Evolutionary conservation across 257 asterid species (phyloP), one percentile per base, ranked within the genome.

Genomic region (Plectranthus barbatus): DNA sequence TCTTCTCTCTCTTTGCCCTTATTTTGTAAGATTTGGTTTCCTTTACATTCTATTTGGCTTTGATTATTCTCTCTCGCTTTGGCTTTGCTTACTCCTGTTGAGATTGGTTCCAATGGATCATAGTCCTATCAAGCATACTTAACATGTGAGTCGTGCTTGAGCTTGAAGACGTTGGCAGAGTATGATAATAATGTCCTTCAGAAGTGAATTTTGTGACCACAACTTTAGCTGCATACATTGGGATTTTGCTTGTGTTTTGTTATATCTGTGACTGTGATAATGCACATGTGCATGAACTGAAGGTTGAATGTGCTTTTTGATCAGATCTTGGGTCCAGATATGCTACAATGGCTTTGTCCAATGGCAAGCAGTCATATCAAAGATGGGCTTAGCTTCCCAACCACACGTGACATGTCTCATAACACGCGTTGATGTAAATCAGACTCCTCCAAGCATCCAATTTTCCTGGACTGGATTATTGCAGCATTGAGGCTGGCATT

Each of bases 281-380:
- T 50, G 15, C 19, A 66, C 44, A 23, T 2, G 10, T 59, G 42
- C 20, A 14, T 33, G 56, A 63, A 49, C 42, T 19, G 46, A 50
- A 33, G 6, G 42, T 18, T 59, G 31, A 54, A 11, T 14, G 15
- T 60, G 45, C 41, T 12, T 14, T 39, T 46, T 72, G 31, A 23
- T 72, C 84, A 91, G 96, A 84, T 86, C 5, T 80, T 91, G 68
- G 98, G 98, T 69, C 91, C 96, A 34, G 72, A 79, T 76, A 76
- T 81, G 84, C 72, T 91, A 42, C 86, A 83, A 73, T 91, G 98
- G 98, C 69, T 79, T 34, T 88, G 94, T 81, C 98, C 98, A 1
- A 70, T 84, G 7, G 83, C 96, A 37, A 44, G 55, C 40, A 73
- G 86, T 72, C 98, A 91, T 72, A 68, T 91, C 64, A 88, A 86